Base-by-base conservation (phyloP, 2,329 filamentous ascomycete genomes). In the Cercospora nicotianae region DNA sequence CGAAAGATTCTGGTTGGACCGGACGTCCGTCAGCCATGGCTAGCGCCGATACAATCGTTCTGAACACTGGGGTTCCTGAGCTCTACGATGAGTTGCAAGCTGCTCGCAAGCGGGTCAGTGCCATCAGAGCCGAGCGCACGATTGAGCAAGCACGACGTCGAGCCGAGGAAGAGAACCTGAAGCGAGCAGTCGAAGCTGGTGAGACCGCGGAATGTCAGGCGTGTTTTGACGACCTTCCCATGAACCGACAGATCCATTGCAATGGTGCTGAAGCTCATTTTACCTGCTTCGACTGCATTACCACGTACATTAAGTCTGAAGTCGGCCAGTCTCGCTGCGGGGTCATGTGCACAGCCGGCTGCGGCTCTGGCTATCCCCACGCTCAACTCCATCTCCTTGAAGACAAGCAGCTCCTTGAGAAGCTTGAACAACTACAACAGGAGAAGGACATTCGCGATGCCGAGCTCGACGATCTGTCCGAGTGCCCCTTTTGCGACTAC, bases 401-500 rank as follows among this genome's bases (percentile, higher is more conserved):
- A 0, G 84, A 88, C 67, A 79, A 84, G 16, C 86, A 85, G 57
- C 81, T 88, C 0, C 81, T 86, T 31, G 80, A 84, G 3, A 90
- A 89, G 8, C 81, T 96, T 2, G 90, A 91, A 65, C 84, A 87
- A 23, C 85, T 94, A 62, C 90, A 94, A 75, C 89, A 91, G 77
- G 87, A 91, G 73, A 85, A 89, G 18, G 86, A 87, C 26, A 82
- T 96, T 45, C 86, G 87, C n/a, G 82, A 87, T 69, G 91, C 92
- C 0, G 87, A 85, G 0, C 85, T 96, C 39, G 88, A 93, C 48
- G 87, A 89, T 69, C 85, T 96, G 1, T 90, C 87, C 33, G 87
- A 86, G 33, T 96, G 93, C 72, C 92, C 92, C 0, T 95, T 93
- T 75, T 96, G 93, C 77, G 88, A 91, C 23, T 96, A 87, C 80